Evolutionary conservation across 106 monocot genomes (phyloP), one percentile per base, ranked within the genome.

Genomic region (Alisma plantagoaquatica): DNA sequence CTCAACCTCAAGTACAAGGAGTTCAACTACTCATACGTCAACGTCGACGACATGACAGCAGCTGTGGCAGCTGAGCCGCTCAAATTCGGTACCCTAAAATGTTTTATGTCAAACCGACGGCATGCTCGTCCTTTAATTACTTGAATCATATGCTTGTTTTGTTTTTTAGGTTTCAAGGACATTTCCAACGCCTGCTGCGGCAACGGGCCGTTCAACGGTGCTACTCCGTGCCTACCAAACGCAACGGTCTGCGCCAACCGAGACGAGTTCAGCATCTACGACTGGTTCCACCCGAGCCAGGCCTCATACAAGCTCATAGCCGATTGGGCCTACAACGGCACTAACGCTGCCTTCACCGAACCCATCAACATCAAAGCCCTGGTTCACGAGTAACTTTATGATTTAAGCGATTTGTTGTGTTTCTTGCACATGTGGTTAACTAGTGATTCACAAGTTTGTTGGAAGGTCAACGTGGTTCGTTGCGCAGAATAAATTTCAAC

Each of bases 181-280:
- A 9, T 0, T 7, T 20, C 11, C 5, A 32, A 5, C 15, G 31
- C 54, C 11, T 55, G 54, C 18, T 55, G 54, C 23, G 54, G 54
- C 18, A 22, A 22, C 16, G 32, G 50, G 9, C 23, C n/a, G 33
- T 35, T 55, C 4, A 55, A 55, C 23, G 54, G 31, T 19, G 31
- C n/a, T 14, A 3, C 19, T 0, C 20, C 29, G 10, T 55, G 54
- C 32, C 31, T 4, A 23, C 54, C 29, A 11, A 55, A 55, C 23
- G 29, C 33, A 10, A 55, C 54, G 2, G 2, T 32, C 11, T 55
- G 54, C 23, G 6, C 31, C 7, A 24, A 55, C 8, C 29, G 33
- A 12, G 11, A 55, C 3, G 20, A 35, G 1, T 55, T 19, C 54
- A 10, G 31, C 20, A 32, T 55, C 54, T 55, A 33, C 32, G 54